Conservation (phyloP, 1,284 basidiomycete genomes). For the Sphagnurus paluster region DNA sequence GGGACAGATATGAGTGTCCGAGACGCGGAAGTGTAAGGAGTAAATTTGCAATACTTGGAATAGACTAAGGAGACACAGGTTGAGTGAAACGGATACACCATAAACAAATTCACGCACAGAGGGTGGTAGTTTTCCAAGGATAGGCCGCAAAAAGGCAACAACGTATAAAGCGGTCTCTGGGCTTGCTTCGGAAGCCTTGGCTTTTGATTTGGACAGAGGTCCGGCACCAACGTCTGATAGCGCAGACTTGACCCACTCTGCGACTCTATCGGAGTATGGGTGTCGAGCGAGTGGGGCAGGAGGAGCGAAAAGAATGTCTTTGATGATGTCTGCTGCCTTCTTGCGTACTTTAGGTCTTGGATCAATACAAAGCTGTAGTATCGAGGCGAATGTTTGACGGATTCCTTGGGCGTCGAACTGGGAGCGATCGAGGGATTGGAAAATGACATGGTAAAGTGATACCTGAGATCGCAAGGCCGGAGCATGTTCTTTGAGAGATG, state of each 20-base stretch:
- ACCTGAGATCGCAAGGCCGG: conserved; percentile 75
- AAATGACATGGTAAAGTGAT: conserved; percentile 69
- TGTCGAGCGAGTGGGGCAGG: conserved; percentile 77
- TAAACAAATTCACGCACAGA: conserved; percentile 51
- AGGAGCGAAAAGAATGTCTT: conserved; percentile 72
- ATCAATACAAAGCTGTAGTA: conserved; percentile 85
- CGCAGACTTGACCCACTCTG: conserved; percentile 75
- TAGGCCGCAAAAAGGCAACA: conserved; percentile 70
- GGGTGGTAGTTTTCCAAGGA: conserved; percentile 64
- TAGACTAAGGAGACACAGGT: conserved; percentile 46
- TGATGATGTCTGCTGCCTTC: conserved; percentile 85
- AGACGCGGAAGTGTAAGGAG: conserved; percentile 80
- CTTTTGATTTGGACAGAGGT: conserved; percentile 58
- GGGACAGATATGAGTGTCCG: conserved; percentile 83
- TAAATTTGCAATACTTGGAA: conserved; percentile 66
- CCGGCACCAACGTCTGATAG: conserved; percentile 69
- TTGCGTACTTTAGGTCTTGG: conserved; percentile 92
- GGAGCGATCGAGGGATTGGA: conserved; percentile 67
- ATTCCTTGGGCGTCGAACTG: conserved; percentile 71
- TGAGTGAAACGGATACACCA: conserved; percentile 10
- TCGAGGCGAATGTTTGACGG: conserved; percentile 75
- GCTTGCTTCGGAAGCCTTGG: conserved; percentile 60
- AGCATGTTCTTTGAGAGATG: conserved; percentile 61
- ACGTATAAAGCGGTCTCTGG: conserved; percentile 82
- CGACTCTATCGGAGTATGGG: conserved; percentile 81